These are phyloP conservation scores for Colletotrichum horii DNA, from an alignment of 2,329 filamentous ascomycete species.

Conservation along the genomic window DNA sequence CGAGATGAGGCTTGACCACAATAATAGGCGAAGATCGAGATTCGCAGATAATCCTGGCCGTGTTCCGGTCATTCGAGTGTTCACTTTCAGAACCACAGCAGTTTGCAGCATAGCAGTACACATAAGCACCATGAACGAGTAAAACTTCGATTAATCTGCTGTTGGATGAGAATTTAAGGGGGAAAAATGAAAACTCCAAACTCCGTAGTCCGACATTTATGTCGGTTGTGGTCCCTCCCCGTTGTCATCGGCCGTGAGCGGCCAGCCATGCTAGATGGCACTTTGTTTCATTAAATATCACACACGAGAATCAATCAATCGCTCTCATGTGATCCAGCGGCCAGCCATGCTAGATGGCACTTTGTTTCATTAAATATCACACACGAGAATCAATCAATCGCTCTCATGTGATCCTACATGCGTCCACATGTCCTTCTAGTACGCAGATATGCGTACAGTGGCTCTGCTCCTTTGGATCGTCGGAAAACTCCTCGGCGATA, in stretches of 20 bases:
- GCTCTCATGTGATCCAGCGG: background rate
- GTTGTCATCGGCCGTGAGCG: background rate
- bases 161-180: background rate
- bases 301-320: background rate
- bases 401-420: background rate
- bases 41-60: background rate
- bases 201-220: constrained; percentile 2
- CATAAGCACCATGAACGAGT: background rate
- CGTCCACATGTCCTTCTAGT: background rate
- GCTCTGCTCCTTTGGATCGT: background rate
- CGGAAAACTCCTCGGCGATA: too few species aligned
- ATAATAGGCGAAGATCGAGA: background rate
- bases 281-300: background rate
- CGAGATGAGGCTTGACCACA: background rate
- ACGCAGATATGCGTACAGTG: background rate
- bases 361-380: background rate
- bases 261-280: background rate
- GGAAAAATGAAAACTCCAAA: background rate
- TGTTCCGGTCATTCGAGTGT: background rate
- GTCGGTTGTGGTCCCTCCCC: background rate
- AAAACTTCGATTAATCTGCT: constrained; percentile 7
- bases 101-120: background rate
- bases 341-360: background rate
- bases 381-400: background rate
- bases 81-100: background rate